Percentiles rank a stretch among this genome's conserved stretches.
Conservation (phyloP, 306 rosid genomes). For the Vigna mungo region DNA sequence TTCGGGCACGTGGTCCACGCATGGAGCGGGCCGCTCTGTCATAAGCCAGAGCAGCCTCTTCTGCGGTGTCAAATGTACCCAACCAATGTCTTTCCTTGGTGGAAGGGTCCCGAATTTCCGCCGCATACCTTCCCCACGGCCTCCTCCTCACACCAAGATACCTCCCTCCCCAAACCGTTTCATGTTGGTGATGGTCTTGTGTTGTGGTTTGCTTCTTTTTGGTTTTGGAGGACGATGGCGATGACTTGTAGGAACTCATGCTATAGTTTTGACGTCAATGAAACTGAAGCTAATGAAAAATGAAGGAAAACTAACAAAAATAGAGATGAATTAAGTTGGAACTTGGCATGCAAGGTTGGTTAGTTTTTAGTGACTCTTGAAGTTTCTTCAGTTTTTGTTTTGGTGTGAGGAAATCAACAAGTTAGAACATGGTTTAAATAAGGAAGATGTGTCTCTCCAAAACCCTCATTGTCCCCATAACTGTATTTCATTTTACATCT, state of each 20-base stretch:
- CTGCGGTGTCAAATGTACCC: slow-evolving; percentile 67
- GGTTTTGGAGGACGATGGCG: slow-evolving; percentile 45
- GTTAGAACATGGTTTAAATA: slow-evolving; percentile 54
- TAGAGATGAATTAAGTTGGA: background rate
- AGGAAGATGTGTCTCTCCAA: slow-evolving; percentile 29
- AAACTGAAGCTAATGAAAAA: background rate
- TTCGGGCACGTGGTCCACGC: slow-evolving; percentile 67
- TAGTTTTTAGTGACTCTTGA: background rate
- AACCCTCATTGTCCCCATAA: slow-evolving; percentile 19
- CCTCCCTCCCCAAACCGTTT: slow-evolving; percentile 61
- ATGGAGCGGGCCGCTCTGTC: slow-evolving; percentile 63
- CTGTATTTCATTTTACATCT: background rate
- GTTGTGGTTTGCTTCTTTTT: slow-evolving; percentile 53
- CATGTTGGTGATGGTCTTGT: slow-evolving; percentile 41
- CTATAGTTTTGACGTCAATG: slow-evolving; percentile 5
- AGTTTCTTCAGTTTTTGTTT: slow-evolving; percentile 46
- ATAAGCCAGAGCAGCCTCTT: slow-evolving; percentile 64
- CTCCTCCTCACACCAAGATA: slow-evolving; percentile 64
- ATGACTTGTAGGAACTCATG: slow-evolving; percentile 45
- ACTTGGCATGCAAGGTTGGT: slow-evolving; percentile 8
- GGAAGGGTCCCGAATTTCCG: slow-evolving; percentile 65
- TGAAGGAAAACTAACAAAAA: background rate
- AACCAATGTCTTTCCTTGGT: slow-evolving; percentile 67
- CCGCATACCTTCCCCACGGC: slow-evolving; percentile 67
- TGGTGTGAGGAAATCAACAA: slow-evolving; percentile 36